Percentiles rank a stretch among this genome's conserved stretches.
phyloP scores from a whole-genome alignment of 768 basidiomycete species.

The Tulasnella sp. region DNA sequence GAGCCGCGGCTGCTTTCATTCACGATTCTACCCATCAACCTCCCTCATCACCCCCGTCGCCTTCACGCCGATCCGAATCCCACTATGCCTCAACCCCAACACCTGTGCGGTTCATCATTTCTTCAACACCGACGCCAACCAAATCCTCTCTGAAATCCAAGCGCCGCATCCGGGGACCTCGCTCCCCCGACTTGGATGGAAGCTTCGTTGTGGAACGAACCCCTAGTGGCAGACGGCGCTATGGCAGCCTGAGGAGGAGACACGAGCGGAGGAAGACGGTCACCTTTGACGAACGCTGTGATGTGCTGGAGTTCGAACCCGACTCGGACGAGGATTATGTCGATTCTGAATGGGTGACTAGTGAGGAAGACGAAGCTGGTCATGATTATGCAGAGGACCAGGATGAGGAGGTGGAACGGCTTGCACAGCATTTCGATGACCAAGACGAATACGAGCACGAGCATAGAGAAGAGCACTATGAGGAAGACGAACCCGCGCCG shows the following conservation, averaged over 20 bases:
- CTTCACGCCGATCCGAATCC: conserved; percentile 29
- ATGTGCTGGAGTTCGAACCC: conserved; percentile 75
- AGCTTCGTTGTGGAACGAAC: conserved; percentile 24
- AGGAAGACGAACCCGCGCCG: conserved; percentile 22
- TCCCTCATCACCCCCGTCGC: conserved; percentile 34
- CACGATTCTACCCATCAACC: conserved; percentile 9
- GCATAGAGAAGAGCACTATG: conserved; percentile 33
- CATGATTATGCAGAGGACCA: neutral
- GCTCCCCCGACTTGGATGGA: conserved; percentile 39
- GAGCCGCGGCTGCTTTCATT: neutral
- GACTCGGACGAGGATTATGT: conserved; percentile 39
- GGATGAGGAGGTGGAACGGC: conserved; percentile 16
- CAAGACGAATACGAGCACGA: neutral
- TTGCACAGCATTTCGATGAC: neutral
- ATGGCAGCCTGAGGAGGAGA: conserved; percentile 30
- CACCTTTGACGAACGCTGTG: conserved; percentile 72
- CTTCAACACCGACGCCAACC: conserved; percentile 35
- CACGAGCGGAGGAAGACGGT: conserved; percentile 67
- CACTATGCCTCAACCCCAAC: conserved; percentile 25
- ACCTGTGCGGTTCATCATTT: neutral
- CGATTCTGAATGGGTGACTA: conserved; percentile 22
- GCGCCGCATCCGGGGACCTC: conserved; percentile 66
- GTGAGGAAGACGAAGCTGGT: conserved; percentile 35
- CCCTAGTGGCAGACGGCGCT: conserved; percentile 1
- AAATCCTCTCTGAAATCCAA: conserved; percentile 35